Percentiles rank a stretch among this genome's conserved stretches.
Conservation (phyloP, 306 rosid genomes). For the Sophora flavescens region DNA sequence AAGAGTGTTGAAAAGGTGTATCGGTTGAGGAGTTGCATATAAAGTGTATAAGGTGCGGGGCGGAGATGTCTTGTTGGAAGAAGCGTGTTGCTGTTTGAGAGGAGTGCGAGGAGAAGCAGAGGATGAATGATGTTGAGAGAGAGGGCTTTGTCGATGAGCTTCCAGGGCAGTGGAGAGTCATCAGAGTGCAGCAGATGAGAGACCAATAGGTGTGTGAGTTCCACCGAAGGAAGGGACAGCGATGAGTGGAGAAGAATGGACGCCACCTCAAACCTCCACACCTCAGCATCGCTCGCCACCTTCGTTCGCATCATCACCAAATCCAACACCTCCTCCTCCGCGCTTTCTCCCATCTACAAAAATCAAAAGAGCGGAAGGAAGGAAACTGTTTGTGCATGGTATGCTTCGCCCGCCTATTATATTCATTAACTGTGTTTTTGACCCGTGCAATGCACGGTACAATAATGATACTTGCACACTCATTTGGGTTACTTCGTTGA, state of each 20-base stretch:
- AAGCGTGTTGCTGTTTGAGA: slow-evolving; percentile 49
- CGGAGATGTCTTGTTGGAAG: slow-evolving; percentile 65
- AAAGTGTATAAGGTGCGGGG: slow-evolving; percentile 80
- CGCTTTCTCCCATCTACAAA: background rate
- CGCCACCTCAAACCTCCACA: slow-evolving; percentile 67
- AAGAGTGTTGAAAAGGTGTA: slow-evolving; percentile 42
- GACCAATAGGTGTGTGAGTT: slow-evolving; percentile 78
- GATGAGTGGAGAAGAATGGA: slow-evolving; percentile 58
- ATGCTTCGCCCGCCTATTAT: too few species aligned
- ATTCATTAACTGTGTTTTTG: too few species aligned
- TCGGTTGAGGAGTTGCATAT: slow-evolving; percentile 79
- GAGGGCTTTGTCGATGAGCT: slow-evolving; percentile 75
- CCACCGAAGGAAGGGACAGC: slow-evolving; percentile 73
- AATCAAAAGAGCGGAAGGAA: too few species aligned
- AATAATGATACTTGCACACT: too few species aligned
- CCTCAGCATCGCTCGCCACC: slow-evolving; percentile 65
- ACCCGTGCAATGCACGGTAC: too few species aligned
- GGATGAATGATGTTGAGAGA: slow-evolving; percentile 69
- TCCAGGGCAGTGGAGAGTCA: slow-evolving; percentile 81
- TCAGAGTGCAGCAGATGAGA: slow-evolving; percentile 62
- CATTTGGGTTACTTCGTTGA: too few species aligned
- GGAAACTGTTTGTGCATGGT: too few species aligned
- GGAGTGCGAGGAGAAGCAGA: slow-evolving; percentile 81
- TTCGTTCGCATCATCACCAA: slow-evolving; percentile 66
- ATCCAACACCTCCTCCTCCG: slow-evolving; percentile 49